These are phyloP conservation scores for Lineolata rhizophorae DNA, from an alignment of 495 filamentous ascomycete species.

Conservation along the genomic window DNA sequence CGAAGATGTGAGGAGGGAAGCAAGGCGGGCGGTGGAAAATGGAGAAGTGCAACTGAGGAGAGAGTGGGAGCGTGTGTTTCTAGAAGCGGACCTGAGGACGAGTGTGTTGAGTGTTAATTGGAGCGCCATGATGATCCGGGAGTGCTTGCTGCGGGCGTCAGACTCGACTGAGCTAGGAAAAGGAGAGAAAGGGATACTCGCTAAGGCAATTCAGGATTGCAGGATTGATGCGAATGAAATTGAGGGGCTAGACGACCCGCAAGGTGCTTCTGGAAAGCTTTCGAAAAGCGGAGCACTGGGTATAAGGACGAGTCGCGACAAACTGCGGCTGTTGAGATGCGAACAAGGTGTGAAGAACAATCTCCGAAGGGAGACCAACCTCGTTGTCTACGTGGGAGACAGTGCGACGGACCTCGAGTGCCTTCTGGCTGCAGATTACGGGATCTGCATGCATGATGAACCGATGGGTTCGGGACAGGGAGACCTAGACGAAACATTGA, in stretches of 20 bases:
- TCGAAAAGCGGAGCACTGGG: no score
- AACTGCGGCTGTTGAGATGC: slow-evolving; percentile 4
- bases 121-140: slow-evolving; percentile 11
- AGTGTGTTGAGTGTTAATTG: slow-evolving; percentile 17
- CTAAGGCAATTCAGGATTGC: slow-evolving; percentile 1
- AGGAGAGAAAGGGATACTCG: background rate
- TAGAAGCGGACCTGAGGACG: background rate
- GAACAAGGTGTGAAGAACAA: background rate
- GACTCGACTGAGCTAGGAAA: background rate
- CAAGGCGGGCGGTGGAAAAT: slow-evolving; percentile 4
- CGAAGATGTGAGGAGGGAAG: slow-evolving; percentile 5
- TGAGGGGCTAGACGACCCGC: slow-evolving; percentile 7
- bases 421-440: slow-evolving; percentile 12
- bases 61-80: slow-evolving; percentile 9
- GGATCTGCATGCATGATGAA: slow-evolving; percentile 16
- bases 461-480: slow-evolving; percentile 6
- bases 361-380: no score
- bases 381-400: slow-evolving; percentile 16
- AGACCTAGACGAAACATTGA: slow-evolving; percentile 9
- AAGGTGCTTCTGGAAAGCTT: slow-evolving; percentile 8
- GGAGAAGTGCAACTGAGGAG: slow-evolving; percentile 10
- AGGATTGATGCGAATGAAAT: slow-evolving; percentile 14
- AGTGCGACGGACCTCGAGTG: slow-evolving; percentile 17
- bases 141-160: slow-evolving; percentile 4
- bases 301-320: slow-evolving; percentile 15